Evolutionary conservation across 2,329 filamentous ascomycete genomes (phyloP), one percentile per base, ranked within the genome.

Genomic region (Neofusicoccum sp.): DNA sequence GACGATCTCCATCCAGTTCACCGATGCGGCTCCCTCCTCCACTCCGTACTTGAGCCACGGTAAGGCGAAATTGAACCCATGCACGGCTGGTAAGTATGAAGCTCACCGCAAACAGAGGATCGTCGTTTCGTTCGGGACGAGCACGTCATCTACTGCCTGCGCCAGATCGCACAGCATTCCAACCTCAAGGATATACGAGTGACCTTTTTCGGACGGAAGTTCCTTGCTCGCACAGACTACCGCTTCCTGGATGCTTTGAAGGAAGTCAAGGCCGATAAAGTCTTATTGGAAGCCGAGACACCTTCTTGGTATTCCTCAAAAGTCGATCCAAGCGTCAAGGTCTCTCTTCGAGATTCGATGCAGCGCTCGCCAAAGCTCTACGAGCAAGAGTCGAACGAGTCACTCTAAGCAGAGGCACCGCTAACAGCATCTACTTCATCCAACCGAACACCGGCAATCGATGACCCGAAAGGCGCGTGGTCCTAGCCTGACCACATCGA

Each of bases 111-210:
- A 28, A 69, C 73, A 51, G 76, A 81, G 60, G 69, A 77, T 38
- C 78, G 79, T n/a, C 77, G 79, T 28, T 83, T 78, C 62, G 73
- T 81, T 49, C 72, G 79, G 45, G 80, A 83, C 63, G 72, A 77
- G 7, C 72, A 78, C 38, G 66, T 83, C 41, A 72, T 79, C 41
- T 76, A 78, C 28, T 73, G 76, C 34, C 69, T 83, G 7, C 75
- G 76, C 6, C 71, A 79, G 40, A 70, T 83, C 12, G 71, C 67
- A 24, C 70, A 73, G 6, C 65, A 76, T 20, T 72, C 73, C 30
- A 73, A 76, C 33, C 72, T 83, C 6, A 73, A 76, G 26, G 76
- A 71, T 26, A 61, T 82, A 12, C 70, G 69, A 5, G 62, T 82
- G 16, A 67, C 69, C 12, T 82, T 82, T 61, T 66, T 69, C 43